These are phyloP conservation scores for Ustilago hordei DNA, from an alignment of 1,284 basidiomycete genomes.

Conservation along the genomic window DNA sequence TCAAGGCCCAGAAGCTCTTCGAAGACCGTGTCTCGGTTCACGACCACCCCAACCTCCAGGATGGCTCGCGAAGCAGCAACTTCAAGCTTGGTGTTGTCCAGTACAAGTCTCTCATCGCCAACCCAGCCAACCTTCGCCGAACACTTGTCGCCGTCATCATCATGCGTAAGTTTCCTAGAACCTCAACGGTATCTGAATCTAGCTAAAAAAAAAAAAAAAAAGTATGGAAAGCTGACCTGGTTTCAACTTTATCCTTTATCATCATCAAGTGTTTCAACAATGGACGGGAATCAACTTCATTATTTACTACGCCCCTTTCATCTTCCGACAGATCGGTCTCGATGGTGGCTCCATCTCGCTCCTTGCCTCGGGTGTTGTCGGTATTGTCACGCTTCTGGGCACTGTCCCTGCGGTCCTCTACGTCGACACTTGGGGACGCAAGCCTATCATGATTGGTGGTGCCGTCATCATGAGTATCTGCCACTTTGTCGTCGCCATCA, in stretches of 20 bases:
- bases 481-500: conserved; percentile 78
- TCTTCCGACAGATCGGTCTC: conserved; percentile 77
- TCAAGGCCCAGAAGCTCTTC: conserved; percentile 76
- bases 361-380: conserved; percentile 80
- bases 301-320: conserved; percentile 79
- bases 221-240: no score
- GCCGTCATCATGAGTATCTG: conserved; percentile 79
- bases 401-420: conserved; percentile 80
- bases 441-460: conserved; percentile 72
- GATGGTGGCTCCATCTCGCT: conserved; percentile 76
- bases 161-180: conserved; percentile 70
- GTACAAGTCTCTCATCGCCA: conserved; percentile 68
- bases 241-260: no score
- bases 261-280: conserved; percentile 75
- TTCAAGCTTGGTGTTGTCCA: conserved; percentile 76
- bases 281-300: conserved; percentile 30
- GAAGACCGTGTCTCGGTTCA: conserved; percentile 49
- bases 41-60: conserved; percentile 75
- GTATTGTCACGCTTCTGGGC: conserved; percentile 81
- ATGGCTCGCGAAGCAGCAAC: conserved; percentile 74
- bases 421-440: conserved; percentile 78
- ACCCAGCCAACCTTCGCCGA: conserved; percentile 75
- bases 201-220: no score
- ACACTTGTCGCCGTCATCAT: conserved; percentile 76
- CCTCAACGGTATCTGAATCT: no score